These are phyloP conservation scores for Glebionis coronaria DNA, from an alignment of 129 eudicot genomes.

Conservation along the genomic window DNA sequence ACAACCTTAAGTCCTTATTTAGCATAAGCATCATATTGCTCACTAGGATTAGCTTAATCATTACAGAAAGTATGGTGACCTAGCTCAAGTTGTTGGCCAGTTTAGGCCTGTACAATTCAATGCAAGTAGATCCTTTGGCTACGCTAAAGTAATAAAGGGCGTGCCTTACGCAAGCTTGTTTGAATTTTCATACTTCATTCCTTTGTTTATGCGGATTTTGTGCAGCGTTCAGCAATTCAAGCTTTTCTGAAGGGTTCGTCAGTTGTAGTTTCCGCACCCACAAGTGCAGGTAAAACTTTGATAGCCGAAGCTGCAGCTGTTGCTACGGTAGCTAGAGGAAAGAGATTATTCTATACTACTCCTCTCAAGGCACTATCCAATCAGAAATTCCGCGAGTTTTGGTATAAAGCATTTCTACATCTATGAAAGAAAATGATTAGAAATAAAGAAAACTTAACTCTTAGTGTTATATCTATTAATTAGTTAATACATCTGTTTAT, in stretches of 20 bases:
- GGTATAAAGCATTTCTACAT: constrained; percentile 41
- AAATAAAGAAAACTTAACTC: background rate
- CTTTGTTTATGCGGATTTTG: constrained; percentile 14
- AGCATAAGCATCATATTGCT: too few relatives aligned
- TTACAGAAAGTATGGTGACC: too few relatives aligned
- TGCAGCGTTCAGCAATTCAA: constrained; percentile 77
- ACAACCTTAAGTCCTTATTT: too few relatives aligned
- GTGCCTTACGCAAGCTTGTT: background rate
- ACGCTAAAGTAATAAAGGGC: background rate
- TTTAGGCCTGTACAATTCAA: too few relatives aligned
- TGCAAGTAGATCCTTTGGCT: background rate
- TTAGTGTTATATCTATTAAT: background rate
- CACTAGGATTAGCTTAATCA: too few relatives aligned
- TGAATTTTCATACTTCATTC: background rate
- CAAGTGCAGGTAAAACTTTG: constrained; percentile 97
- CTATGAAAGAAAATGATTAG: constrained; percentile 11
- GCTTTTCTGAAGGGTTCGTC: constrained; percentile 98
- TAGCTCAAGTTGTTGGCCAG: too few relatives aligned
- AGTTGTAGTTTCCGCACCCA: constrained; percentile 98
- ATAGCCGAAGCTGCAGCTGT: constrained; percentile 99
- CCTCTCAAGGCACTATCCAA: constrained; percentile 97
- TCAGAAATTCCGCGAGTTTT: constrained; percentile 95
- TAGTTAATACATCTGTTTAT: background rate
- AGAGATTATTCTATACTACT: constrained; percentile 88
- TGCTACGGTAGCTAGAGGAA: constrained; percentile 88